These are phyloP conservation scores for Kalmanozyma brasiliensis DNA, from an alignment of 1,284 basidiomycete genomes.

Conservation along the genomic window DNA sequence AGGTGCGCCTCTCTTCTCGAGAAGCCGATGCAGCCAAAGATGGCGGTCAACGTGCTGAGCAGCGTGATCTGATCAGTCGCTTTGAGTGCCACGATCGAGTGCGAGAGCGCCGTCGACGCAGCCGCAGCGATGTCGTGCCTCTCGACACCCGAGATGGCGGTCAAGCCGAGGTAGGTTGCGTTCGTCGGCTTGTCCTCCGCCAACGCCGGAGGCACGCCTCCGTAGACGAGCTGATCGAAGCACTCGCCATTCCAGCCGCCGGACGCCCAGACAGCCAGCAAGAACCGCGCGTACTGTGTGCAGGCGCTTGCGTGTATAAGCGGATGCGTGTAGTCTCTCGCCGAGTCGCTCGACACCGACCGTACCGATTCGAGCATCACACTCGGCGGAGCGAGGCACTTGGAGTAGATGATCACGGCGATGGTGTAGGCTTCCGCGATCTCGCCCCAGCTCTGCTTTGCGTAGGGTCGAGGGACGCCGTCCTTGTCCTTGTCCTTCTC, in stretches of 20 bases:
- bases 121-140: slow-evolving; percentile 62
- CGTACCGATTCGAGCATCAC: slow-evolving; percentile 52
- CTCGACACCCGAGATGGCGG: slow-evolving; percentile 51
- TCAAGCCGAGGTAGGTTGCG: slow-evolving; percentile 50
- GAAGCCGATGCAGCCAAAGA: slow-evolving; percentile 64
- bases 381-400: slow-evolving; percentile 64
- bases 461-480: slow-evolving; percentile 40
- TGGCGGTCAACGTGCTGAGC: slow-evolving; percentile 51
- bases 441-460: slow-evolving; percentile 56
- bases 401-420: slow-evolving; percentile 62
- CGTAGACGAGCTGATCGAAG: slow-evolving; percentile 66
- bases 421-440: slow-evolving; percentile 65
- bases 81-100: slow-evolving; percentile 59
- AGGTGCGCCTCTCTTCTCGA: slow-evolving; percentile 57
- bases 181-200: slow-evolving; percentile 51
- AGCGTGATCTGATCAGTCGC: slow-evolving; percentile 60
- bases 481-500: slow-evolving; percentile 57
- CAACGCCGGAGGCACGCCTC: slow-evolving; percentile 62
- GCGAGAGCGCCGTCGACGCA: slow-evolving; percentile 52
- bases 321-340: slow-evolving; percentile 66
- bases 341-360: slow-evolving; percentile 62
- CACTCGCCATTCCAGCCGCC: slow-evolving; percentile 66
- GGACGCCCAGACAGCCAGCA: slow-evolving; percentile 64
- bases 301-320: slow-evolving; percentile 62
- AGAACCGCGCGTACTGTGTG: slow-evolving; percentile 61